Conservation (phyloP, 495 filamentous ascomycete species). For the Lophiotrema nucula region DNA sequence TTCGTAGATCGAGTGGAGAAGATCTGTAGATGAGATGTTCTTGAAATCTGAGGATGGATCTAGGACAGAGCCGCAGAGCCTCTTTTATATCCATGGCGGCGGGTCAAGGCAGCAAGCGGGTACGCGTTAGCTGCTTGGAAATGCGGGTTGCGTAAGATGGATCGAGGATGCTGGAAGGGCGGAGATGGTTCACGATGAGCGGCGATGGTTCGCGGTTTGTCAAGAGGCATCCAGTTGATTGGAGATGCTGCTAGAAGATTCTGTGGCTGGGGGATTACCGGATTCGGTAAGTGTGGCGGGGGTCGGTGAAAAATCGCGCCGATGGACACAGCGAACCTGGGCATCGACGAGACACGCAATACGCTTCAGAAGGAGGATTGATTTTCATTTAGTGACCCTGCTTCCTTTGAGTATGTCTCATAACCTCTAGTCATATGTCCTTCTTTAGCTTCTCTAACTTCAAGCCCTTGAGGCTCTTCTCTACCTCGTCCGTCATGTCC, state of each 20-base stretch:
- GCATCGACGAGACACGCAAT: no score
- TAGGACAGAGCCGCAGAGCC: conserved; percentile 1
- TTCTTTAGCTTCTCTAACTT: neutral
- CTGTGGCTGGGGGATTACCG: neutral
- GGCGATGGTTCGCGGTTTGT: conserved; percentile 8
- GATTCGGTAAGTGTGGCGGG: conserved; percentile 11
- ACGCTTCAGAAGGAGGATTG: no score
- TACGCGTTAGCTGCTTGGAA: conserved; percentile 16
- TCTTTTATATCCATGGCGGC: conserved; percentile 25
- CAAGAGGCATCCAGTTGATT: conserved; percentile 4
- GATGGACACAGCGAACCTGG: neutral
- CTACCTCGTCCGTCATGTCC: neutral
- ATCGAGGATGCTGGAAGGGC: conserved; percentile 22
- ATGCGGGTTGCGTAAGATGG: conserved; percentile 10
- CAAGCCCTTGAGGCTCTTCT: neutral
- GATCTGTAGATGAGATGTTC: conserved; percentile 13
- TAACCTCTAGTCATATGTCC: no score
- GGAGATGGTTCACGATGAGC: conserved; percentile 4
- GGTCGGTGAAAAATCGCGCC: neutral
- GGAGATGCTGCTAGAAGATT: conserved; percentile 18
- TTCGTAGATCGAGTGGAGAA: neutral
- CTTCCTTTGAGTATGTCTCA: neutral
- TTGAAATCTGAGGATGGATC: conserved; percentile 7
- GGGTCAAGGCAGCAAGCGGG: conserved; percentile 6
- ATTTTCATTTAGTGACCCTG: no score